Base-by-base conservation (phyloP, 2,329 filamentous ascomycete species). In the Malbranchea zuffiana region DNA sequence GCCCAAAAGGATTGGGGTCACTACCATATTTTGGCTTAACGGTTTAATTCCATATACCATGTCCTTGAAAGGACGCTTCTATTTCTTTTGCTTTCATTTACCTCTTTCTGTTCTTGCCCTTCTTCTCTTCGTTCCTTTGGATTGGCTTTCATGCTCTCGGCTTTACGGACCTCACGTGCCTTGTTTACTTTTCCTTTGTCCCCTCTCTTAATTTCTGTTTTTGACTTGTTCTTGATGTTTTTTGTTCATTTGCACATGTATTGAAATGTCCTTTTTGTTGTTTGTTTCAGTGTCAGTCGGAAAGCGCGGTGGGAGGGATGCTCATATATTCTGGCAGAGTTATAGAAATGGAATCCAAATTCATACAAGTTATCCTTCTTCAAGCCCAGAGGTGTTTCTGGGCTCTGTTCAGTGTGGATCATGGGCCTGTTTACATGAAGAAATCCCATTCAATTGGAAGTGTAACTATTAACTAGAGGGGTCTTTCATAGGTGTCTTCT, bases 21-120 rank as follows among this genome's bases (percentile, higher is more conserved):
- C 36, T 8, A 28, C 28, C 23, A 32, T 32, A 13, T 33, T 21
- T 20, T 33, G 16, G 31, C 18, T 35, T 35, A 34, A 40, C 35
- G 26, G 31, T 18, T 25, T 8, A 31, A 31, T 40, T 40, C 31
- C 32, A 40, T 35, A 23, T 30, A n/a, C 13, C 15, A 32, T 40
- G 33, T 29, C 26, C 21, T 35, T 35, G 23, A 26, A 33, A 29
- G 30, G 29, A 28, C 26, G 45, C 47, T 40, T 44, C 39, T 45
- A 40, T 43, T 48, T 49, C 44, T 48, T 45, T 47, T 49, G 45
- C 36, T 48, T 39, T 46, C 47, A 39, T 45, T 45, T 41, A 39
- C 33, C 39, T 42, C 39, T 45, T 44, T 30, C 20, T 23, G 16
- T 36, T 27, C 30, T 33, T 27, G 33, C 26, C 35, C 27, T 41